These are phyloP conservation scores for Aspergillus tanneri DNA, from an alignment of 2,329 filamentous ascomycete genomes.

Conservation along the genomic window DNA sequence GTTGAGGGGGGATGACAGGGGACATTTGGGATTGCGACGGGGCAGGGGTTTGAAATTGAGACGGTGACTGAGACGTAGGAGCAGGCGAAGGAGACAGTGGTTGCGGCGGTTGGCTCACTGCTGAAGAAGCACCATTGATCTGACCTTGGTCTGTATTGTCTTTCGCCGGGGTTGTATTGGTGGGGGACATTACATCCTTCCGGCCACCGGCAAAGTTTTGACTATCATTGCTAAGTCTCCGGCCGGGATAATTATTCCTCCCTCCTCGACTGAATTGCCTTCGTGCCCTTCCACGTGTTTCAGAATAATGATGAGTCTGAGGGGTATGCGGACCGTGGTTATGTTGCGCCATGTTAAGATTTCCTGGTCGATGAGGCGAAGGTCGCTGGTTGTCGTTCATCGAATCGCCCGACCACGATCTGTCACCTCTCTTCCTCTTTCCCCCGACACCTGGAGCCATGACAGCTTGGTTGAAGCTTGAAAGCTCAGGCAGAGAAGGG, in stretches of 20 bases:
- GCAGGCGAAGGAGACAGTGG: constrained; percentile 24
- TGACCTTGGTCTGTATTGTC: constrained; percentile 31
- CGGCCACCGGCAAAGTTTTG: constrained; percentile 35
- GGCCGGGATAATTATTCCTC: constrained; percentile 37
- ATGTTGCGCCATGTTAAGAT: constrained; percentile 54
- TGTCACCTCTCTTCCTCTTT: constrained; percentile 57
- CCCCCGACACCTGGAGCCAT: constrained; percentile 53
- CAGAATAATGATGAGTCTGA: constrained; percentile 37
- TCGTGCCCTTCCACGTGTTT: constrained; percentile 40
- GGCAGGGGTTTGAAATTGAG: constrained; percentile 17
- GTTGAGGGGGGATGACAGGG: constrained; percentile 15
- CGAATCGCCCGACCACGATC: constrained; percentile 46
- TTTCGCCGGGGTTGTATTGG: constrained; percentile 27
- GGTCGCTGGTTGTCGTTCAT: constrained; percentile 42
- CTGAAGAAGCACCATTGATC: constrained; percentile 28
- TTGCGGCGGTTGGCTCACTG: constrained; percentile 17
- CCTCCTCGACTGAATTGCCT: constrained; percentile 41
- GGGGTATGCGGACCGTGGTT: constrained; percentile 41
- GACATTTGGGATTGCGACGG: constrained; percentile 13
- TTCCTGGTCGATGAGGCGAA: constrained; percentile 49
- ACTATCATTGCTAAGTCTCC: constrained; percentile 35
- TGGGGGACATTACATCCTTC: constrained; percentile 35
- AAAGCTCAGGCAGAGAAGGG: constrained; percentile 28
- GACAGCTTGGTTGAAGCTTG: constrained; percentile 28
- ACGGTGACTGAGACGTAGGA: constrained; percentile 17